These are phyloP conservation scores for Rosellinia necatrix DNA, from an alignment of 2,329 filamentous ascomycete species.

Conservation along the genomic window DNA sequence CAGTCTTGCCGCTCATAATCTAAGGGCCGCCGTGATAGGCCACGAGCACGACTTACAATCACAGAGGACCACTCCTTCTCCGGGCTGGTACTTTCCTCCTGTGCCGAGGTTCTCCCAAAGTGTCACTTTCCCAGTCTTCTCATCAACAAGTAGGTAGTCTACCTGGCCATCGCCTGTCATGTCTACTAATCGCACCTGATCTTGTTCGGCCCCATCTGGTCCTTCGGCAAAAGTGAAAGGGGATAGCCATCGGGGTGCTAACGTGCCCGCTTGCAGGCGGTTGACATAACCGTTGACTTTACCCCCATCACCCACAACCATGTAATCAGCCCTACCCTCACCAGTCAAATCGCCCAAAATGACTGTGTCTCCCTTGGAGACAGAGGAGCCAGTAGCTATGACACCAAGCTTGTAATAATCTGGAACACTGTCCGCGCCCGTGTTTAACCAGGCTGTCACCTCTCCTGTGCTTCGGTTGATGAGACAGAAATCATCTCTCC, in stretches of 20 bases:
- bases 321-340: constrained; percentile 10
- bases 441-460: constrained; percentile 6
- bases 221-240: background rate
- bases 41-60: too few relatives aligned
- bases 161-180: constrained; percentile 4
- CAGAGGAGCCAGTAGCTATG: background rate
- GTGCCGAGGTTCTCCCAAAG: constrained; percentile 4
- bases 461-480: background rate
- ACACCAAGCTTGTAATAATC: background rate
- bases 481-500: constrained; percentile 4
- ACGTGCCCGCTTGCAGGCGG: background rate
- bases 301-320: background rate
- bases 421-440: background rate
- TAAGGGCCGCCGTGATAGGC: too few relatives aligned
- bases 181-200: background rate
- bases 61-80: too few relatives aligned
- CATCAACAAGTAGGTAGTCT: constrained; percentile 2
- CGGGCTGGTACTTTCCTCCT: background rate
- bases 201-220: background rate
- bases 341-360: background rate
- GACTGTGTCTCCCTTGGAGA: background rate
- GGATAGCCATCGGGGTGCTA: background rate
- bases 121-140: background rate
- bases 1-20: too few relatives aligned
- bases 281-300: background rate